Evolutionary conservation across 345 rosid species (phyloP).

Genomic region (Luvunga scandens): DNA sequence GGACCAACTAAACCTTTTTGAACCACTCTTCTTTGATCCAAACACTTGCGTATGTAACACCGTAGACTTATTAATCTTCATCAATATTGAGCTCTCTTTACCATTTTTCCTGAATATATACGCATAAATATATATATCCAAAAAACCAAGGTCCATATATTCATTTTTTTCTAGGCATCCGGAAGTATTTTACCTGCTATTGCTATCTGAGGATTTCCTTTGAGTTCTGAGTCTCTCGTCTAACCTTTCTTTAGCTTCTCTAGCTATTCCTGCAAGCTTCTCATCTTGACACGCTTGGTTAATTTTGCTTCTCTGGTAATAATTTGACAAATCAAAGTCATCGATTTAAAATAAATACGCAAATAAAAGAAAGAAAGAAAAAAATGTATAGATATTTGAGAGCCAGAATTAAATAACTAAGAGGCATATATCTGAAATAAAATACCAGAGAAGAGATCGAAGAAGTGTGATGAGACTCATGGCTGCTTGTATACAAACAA

Average conservation of each 20-base stretch:
- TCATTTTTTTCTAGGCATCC: too few species aligned
- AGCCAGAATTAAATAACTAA: too few species aligned
- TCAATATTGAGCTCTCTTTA: slow-evolving; percentile 13
- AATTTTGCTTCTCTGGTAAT: slow-evolving; percentile 21
- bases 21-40: slow-evolving; percentile 32
- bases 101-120: background rate
- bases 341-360: background rate
- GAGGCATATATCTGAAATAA: too few species aligned
- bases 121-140: too few species aligned
- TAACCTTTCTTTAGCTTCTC: slow-evolving; percentile 83
- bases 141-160: too few species aligned
- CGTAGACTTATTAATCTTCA: background rate
- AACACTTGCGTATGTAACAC: slow-evolving; percentile 34
- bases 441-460: slow-evolving; percentile 35
- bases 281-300: slow-evolving; percentile 36
- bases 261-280: slow-evolving; percentile 60
- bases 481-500: slow-evolving; percentile 53
- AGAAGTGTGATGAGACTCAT: slow-evolving; percentile 32
- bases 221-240: slow-evolving; percentile 57
- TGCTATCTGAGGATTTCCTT: slow-evolving; percentile 35
- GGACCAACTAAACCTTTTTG: slow-evolving; percentile 45
- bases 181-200: slow-evolving; percentile 23
- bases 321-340: slow-evolving; percentile 8
- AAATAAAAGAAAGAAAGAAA: background rate
- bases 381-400: background rate